Base-by-base conservation (phyloP, 1,139 yeast species). In the Pichia sp. region DNA sequence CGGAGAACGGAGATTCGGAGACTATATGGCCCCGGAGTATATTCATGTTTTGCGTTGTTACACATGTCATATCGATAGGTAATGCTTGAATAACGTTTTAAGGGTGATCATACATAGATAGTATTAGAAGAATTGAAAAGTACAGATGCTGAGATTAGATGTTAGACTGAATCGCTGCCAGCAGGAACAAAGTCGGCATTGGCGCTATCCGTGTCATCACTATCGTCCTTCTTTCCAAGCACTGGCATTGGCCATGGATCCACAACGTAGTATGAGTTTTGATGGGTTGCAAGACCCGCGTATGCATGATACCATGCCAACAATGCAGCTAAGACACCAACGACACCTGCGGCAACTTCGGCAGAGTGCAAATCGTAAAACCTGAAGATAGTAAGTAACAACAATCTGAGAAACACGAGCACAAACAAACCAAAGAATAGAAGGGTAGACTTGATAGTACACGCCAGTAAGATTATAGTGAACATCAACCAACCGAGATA, bases 221-320 rank as follows among this genome's bases (percentile, higher is more conserved):
- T 10, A 23, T 23, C 6, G n/a, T 23, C 8, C 13, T 30, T 30
- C n/a, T 22, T 24, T 9, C 22, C 15, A 9, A 30, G 14, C 17
- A 30, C 21, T 14, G 42, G 42, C 38, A 39, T 39, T 15, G 42
- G 35, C 5, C 30, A 6, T n/a, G 42, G 40, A 6, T 39, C 22
- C n/a, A 39, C 36, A 17, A 39, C 40, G 22, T 39, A 39, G 13
- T 46, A 46, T 25, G 85, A 66, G 63, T 81, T 86, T 58, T 74
- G 82, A 50, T 61, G 62, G 47, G 72, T 82, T 38, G 93, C 85
- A 35, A 86, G 60, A 75, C 94, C 95, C 11, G 94, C 93, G 52
- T 74, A 83, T 9, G 95, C 95, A 58, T 83, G 83, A 56, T 85
- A 86, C 88, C 91, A 86, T 11, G 94, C 94, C 34, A 74, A 55